Evolutionary conservation across 139 green algal species (phyloP), one percentile per base, ranked within the genome.

Genomic region (Marvania coccoides): DNA sequence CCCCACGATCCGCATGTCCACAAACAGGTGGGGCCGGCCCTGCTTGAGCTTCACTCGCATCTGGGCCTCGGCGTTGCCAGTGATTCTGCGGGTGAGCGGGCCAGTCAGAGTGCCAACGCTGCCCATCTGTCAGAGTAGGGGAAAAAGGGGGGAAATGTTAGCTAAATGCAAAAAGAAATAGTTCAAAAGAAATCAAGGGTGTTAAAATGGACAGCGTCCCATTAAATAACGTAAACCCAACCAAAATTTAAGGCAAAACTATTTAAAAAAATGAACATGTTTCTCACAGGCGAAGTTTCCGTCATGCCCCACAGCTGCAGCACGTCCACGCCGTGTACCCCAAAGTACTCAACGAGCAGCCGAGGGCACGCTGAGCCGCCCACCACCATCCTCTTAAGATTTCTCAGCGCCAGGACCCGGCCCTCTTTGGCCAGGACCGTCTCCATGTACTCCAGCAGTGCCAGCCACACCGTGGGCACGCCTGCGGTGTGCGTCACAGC

Each of bases 301-400:
- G 88, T 94, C 87, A 94, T 95, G 39, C 87, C 85, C 77, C 62
- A 69, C 45, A 85, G 58, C 65, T 88, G 81, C 6, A 74, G 76
- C 36, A 91, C 84, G 37, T 87, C 75, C 61, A 85, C 72, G 13
- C 75, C 69, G 55, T 48, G 23, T 7, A 31, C 58, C 42, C 74
- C 37, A 7, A 78, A 72, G 42, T 46, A 75, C 2, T 76, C 61
- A 6, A 79, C 70, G 10, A 79, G 13, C 4, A 36, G 31, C 30
- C 60, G 69, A 0, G 87, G 83, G 26, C 80, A 78, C 9, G 87
- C 85, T 3, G 85, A 71, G 7, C 88, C 88, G 10, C 85, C 83
- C 14, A 93, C 83, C 33, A 68, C 61, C 36, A 84, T 59, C 13
- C 74, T 39, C 47, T 68, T 67, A 12, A 91, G 69, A 28, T 47